Evolutionary conservation across 2,329 filamentous ascomycete species (phyloP), one percentile per base, ranked within the genome.

Genomic region (Coniochaeta pulveracea): DNA sequence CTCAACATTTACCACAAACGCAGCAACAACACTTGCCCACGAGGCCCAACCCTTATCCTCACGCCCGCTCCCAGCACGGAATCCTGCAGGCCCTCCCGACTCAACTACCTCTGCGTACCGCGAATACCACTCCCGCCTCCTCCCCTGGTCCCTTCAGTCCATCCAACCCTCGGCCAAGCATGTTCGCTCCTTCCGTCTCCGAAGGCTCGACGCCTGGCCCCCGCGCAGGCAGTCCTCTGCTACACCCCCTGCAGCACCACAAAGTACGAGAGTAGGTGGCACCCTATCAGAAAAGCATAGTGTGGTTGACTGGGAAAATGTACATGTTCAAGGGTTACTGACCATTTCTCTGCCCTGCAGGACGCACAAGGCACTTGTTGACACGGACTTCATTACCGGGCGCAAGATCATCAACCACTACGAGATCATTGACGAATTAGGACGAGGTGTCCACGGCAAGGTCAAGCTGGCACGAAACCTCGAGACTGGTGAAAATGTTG

Each of bases 361-460:
- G 60, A 95, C 89, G 8, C 84, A 94, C 58, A 85, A 88, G 41
- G 88, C 85, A 34, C 79, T 88, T 48, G 85, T 95, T 45, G 89
- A 96, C 49, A 79, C 88, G 41, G 86, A 96, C 55, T 74, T 74
- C 34, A 70, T 85, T 41, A 93, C 89, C 5, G 91, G 91, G 38
- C 84, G 91, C 41, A 98, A 98, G 61, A 70, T 88, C 34, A 93
- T 98, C 65, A 98, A 98, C 50, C 83, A 95, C 52, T 98, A 98
- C 60, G 85, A 95, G 57, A 85, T 98, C 47, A 81, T 96, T 43
- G 84, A 93, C 55, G 91, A 98, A 58, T 84, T 98, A 34, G 91
- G 91, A 35, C 81, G 91, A 38, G 91, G 91, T 33, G 85, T 94
- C 48, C 91, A 98, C 54, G 91, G 91, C 49, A 98, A 96, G 62